A percentile compares a stretch with the other conserved stretches of the same genome.
Evolutionary conservation across 495 filamentous ascomycete genomes (phyloP).

Genomic region (Ascobolus immersus): DNA sequence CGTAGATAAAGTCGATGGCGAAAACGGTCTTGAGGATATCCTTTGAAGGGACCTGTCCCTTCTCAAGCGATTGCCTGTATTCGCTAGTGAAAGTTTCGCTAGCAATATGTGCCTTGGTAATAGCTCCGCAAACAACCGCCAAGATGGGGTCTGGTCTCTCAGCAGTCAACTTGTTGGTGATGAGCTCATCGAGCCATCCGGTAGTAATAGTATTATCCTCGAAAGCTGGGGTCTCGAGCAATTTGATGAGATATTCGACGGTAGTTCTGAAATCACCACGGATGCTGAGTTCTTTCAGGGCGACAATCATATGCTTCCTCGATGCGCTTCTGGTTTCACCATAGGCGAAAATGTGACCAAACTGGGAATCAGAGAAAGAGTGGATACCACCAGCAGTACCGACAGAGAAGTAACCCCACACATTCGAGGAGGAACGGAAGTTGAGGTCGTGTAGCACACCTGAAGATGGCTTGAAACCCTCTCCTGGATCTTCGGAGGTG

Average conservation of each 20-base stretch:
- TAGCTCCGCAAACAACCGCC: constrained; percentile 77
- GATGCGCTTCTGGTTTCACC: constrained; percentile 90
- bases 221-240: constrained; percentile 93
- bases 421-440: constrained; percentile 94
- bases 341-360: constrained; percentile 98
- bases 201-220: constrained; percentile 98
- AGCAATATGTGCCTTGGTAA: constrained; percentile 80
- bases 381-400: constrained; percentile 89
- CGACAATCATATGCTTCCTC: constrained; percentile 97
- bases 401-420: constrained; percentile 99
- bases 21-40: constrained; percentile 96
- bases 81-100: constrained; percentile 70
- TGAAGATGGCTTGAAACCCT: constrained; percentile 98
- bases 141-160: constrained; percentile 83
- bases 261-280: constrained; percentile 97
- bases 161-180: constrained; percentile 88
- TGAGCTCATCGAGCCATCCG: constrained; percentile 95
- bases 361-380: constrained; percentile 97
- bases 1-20: constrained; percentile 96
- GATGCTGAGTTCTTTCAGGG: constrained; percentile 94
- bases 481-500: constrained; percentile 94
- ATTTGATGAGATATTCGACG: constrained; percentile 96
- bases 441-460: constrained; percentile 98
- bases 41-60: constrained; percentile 87
- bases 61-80: constrained; percentile 73